Evolutionary conservation across 225 moss, liverwort and hornwort species (phyloP), one percentile per base, ranked within the genome.

Genomic region (Straminergon stramineum): DNA sequence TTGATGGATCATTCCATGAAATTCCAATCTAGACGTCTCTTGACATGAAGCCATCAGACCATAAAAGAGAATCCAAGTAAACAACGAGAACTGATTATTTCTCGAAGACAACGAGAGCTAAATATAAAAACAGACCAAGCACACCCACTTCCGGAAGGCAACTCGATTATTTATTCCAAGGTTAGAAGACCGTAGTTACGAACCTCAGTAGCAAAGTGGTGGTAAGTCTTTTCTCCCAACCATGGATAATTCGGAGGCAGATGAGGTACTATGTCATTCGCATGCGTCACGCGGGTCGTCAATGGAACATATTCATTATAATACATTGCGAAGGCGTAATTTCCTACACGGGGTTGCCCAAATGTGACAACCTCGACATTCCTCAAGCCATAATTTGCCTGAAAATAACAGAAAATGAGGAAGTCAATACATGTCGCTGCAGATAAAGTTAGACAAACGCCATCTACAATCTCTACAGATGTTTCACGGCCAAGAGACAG

Each of bases 201-300:
- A 95, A 96, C 96, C 96, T 98, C 98, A 68, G 97, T 98, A 64
- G 98, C 96, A 80, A 96, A 96, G 88, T 98, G 97, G 90, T 96
- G 97, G 87, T 98, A 98, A 26, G 98, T 94, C 84, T 96, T 97
- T 85, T 98, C 95, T 76, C 95, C 97, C 88, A 98, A 69, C 61
- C 97, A 85, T 57, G 93, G 87, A 87, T 97, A 98, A 87, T 95
- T 96, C 56, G 98, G 97, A 90, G 98, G 98, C 82, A 98, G 87
- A 90, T 98, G 98, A 68, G 98, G 97, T 89, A 98, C 97, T 74
- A 98, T 88, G 84, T 98, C 98, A 91, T 98, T 96, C 69, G 88
- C 89, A 91, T 98, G 98, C 22, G 98, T 98, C 92, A 98, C 96
- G 19, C 98, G 96, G 60, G 94, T 92, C 52, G 96, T 96, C 82